phyloP scores from a whole-genome alignment of 805 yeast genomes.

The Cyberlindnera maclurae region DNA sequence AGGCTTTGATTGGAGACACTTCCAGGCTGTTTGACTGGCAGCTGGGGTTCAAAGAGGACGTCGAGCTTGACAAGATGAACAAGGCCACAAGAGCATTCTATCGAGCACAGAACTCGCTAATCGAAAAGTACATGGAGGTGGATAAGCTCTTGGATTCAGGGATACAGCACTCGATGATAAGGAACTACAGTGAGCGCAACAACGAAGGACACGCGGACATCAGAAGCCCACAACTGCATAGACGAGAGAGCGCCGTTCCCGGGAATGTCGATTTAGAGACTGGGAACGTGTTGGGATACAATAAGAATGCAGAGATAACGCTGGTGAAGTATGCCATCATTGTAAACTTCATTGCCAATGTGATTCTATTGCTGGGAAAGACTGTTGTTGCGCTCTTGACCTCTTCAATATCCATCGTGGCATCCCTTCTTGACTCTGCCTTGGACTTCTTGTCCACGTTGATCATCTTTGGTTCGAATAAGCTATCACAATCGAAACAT shows the following conservation, averaged over 20 bases:
- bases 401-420: conserved; percentile 66
- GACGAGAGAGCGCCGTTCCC: conserved; percentile 40
- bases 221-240: conserved; percentile 10
- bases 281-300: conserved; percentile 45
- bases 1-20: conserved; percentile 38
- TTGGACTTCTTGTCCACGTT: conserved; percentile 69
- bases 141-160: conserved; percentile 68
- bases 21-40: conserved; percentile 36
- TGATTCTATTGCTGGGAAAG: conserved; percentile 54
- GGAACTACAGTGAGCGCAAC: conserved; percentile 36
- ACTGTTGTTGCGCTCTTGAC: conserved; percentile 54
- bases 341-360: conserved; percentile 55
- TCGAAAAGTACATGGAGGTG: conserved; percentile 49
- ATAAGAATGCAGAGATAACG: conserved; percentile 33
- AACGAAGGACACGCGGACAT: conserved; percentile 10
- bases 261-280: conserved; percentile 55
- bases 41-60: conserved; percentile 17
- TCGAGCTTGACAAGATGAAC: conserved; percentile 20
- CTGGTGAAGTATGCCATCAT: conserved; percentile 54
- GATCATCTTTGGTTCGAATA: conserved; percentile 59
- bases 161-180: conserved; percentile 55
- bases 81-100: conserved; percentile 38
- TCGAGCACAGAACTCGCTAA: conserved; percentile 49
- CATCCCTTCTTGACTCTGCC: conserved; percentile 71
- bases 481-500: conserved; percentile 36